phyloP scores from a whole-genome alignment of 164 flowering plant genomes.

The Santalum album region DNA sequence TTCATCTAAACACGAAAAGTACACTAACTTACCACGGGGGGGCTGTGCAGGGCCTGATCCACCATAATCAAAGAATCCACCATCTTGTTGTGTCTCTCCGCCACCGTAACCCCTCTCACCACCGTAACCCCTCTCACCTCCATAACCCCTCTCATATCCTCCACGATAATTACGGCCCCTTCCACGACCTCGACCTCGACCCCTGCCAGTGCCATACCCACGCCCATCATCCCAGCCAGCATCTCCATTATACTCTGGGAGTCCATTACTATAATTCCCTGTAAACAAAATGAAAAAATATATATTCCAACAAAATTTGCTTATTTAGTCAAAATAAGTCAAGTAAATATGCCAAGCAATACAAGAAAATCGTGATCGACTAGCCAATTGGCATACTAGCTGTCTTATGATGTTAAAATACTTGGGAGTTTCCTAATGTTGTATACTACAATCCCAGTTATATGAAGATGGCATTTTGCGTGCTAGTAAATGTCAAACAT shows the following conservation, averaged over 20 bases:
- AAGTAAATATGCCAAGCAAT: too few species aligned
- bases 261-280: conserved; percentile 20
- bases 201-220: conserved; percentile 24
- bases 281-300: neutral
- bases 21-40: conserved; percentile 34
- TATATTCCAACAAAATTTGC: neutral
- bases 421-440: too few species aligned
- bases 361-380: too few species aligned
- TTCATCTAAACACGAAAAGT: too few species aligned
- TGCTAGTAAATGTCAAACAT: too few species aligned
- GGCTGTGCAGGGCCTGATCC: conserved; percentile 25
- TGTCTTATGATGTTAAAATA: too few species aligned
- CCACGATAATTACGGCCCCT: conserved; percentile 36
- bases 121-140: neutral
- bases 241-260: conserved; percentile 33
- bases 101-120: conserved; percentile 40
- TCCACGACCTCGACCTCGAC: conserved; percentile 40
- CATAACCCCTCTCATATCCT: neutral
- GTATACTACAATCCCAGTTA: too few species aligned
- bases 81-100: conserved; percentile 30
- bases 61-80: conserved; percentile 35
- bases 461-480: too few species aligned
- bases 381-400: too few species aligned
- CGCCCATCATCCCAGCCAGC: conserved; percentile 31
- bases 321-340: neutral